A percentile compares a stretch with the other conserved stretches of the same genome.
Evolutionary conservation across 805 yeast genomes (phyloP).

Genomic region (Wickerhamomyces pijperi): DNA sequence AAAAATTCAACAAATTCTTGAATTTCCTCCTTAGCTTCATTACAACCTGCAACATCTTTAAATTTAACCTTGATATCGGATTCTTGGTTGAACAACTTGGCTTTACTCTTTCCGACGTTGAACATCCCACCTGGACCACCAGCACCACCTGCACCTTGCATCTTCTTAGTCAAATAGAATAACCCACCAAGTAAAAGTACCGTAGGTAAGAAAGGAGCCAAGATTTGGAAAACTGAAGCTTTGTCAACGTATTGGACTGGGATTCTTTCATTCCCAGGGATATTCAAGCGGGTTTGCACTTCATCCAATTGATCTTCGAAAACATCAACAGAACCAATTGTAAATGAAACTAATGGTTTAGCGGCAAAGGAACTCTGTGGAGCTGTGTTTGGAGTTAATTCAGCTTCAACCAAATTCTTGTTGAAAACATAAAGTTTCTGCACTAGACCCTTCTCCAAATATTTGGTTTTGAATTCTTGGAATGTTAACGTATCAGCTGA

Average conservation of each 20-base stretch:
- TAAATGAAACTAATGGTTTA: constrained; percentile 48
- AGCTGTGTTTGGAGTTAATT: constrained; percentile 24
- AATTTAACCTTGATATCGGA: constrained; percentile 74
- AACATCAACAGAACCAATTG: constrained; percentile 78
- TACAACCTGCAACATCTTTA: constrained; percentile 89
- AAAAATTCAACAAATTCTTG: constrained; percentile 90
- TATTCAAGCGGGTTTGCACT: constrained; percentile 58
- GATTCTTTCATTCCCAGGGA: constrained; percentile 58
- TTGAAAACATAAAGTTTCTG: constrained; percentile 65
- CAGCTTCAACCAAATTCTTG: constrained; percentile 60
- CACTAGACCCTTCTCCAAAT: constrained; percentile 70
- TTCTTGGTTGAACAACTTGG: constrained; percentile 73
- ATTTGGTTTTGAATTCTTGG: constrained; percentile 78
- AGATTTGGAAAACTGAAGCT: constrained; percentile 48
- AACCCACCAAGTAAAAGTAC: constrained; percentile 69
- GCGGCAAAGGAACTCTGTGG: constrained; percentile 19
- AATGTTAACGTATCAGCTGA: constrained; percentile 37
- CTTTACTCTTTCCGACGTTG: constrained; percentile 68
- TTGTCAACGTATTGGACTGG: constrained; percentile 70
- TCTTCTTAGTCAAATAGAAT: constrained; percentile 30
- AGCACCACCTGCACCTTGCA: constrained; percentile 32
- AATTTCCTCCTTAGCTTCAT: constrained; percentile 88
- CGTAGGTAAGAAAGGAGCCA: constrained; percentile 73
- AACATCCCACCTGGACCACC: constrained; percentile 61
- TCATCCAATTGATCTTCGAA: constrained; percentile 76